Percentiles rank a stretch among this genome's conserved stretches.
phyloP scores from a whole-genome alignment of 2,329 filamentous ascomycete genomes.

The Penicillium griseofulvum region DNA sequence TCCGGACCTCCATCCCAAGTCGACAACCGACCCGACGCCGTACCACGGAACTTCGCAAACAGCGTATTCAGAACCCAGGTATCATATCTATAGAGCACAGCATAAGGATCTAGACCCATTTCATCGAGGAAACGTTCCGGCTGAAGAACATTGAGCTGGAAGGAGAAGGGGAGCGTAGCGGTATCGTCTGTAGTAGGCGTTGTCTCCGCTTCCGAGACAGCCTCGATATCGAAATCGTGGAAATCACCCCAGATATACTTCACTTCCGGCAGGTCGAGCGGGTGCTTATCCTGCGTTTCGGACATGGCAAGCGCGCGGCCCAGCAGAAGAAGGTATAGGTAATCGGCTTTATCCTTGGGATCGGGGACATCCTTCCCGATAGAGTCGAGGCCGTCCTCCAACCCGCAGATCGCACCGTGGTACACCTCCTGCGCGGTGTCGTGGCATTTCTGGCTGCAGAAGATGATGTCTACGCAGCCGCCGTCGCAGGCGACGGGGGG shows the following conservation, averaged over 20 bases:
- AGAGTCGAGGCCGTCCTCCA: slow-evolving; percentile 52
- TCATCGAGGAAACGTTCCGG: slow-evolving; percentile 62
- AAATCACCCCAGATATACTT: slow-evolving; percentile 68
- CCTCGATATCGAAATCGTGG: slow-evolving; percentile 32
- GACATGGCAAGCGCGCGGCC: slow-evolving; percentile 60
- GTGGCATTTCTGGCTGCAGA: slow-evolving; percentile 58
- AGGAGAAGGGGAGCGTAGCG: slow-evolving; percentile 58
- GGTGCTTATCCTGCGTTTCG: slow-evolving; percentile 58
- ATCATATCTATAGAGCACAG: slow-evolving; percentile 42
- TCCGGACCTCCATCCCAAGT: slow-evolving; percentile 78
- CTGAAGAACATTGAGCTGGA: slow-evolving; percentile 58
- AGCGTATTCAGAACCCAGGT: slow-evolving; percentile 77
- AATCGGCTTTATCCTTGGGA: slow-evolving; percentile 57
- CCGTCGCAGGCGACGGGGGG: slow-evolving; percentile 48
- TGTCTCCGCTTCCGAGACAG: background rate
- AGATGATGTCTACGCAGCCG: slow-evolving; percentile 58
- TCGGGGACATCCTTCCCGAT: slow-evolving; percentile 58
- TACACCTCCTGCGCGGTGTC: slow-evolving; percentile 56
- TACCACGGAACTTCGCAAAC: slow-evolving; percentile 89
- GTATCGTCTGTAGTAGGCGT: slow-evolving; percentile 26
- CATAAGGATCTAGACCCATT: slow-evolving; percentile 62
- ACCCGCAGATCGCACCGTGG: slow-evolving; percentile 59
- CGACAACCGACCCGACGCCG: slow-evolving; percentile 80
- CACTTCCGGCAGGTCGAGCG: slow-evolving; percentile 59
- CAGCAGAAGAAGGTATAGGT: slow-evolving; percentile 59